Evolutionary conservation across 495 filamentous ascomycete species (phyloP), one percentile per base, ranked within the genome.

Genomic region (Aspergillus nidulans): DNA sequence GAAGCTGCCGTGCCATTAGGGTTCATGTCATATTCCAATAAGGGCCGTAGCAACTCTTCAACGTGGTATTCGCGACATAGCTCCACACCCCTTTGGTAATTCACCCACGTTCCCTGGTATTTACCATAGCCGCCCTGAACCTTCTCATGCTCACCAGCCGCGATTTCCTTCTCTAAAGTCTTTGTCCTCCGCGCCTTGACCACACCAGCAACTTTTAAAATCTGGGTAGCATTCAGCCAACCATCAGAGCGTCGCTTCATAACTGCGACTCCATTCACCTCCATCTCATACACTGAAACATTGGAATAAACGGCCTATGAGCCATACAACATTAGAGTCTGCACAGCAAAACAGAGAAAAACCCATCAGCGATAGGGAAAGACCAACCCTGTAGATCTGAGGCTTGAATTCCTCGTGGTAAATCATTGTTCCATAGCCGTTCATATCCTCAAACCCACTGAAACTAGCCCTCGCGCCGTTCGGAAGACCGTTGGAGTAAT

Each of bases 51-150:
- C 16, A 94, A 52, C 61, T 96, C 91, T 63, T 95, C 91, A 24
- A 98, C 94, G 21, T 90, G 88, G 66, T 98, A 97, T 66, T 95
- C 89, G 40, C 85, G 85, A 60, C 94, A 97, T 54, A 98, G 91
- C 53, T 96, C 90, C 28, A 95, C 81, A 3, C 92, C 94, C 49
- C 92, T 80, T 39, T 88, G 84, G 64, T 92, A 97, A 59, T 87
- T 90, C 49, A 97, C 94, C 94, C 94, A 98, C 3, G 94, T 98
- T 18, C 94, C 94, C 72, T 98, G 94, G 63, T 97, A 98, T 77
- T 96, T 96, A 46, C 94, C 94, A 64, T 98, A 98, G 7, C 94
- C 95, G 10, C 94, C 94, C 65, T 98, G 94, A 7, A 98, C 92
- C 75, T 97, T 98, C 65, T 98, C 94, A 68, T 98, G 92, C 62